Conservation (phyloP, 1,284 basidiomycete genomes). For the Thecaphora thlaspeos region DNA sequence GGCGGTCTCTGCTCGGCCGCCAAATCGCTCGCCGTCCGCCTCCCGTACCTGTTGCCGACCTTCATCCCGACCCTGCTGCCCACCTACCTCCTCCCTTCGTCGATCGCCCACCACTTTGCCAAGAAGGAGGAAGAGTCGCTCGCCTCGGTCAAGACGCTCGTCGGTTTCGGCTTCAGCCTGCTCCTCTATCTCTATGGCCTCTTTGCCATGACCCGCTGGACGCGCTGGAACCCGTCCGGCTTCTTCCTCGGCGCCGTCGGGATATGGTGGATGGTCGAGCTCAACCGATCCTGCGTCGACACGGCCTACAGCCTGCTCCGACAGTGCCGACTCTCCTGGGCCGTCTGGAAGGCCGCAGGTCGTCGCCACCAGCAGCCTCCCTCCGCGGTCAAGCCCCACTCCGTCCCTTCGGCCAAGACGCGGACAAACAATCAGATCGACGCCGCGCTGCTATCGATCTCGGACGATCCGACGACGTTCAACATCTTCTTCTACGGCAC, state of each 20-base stretch:
- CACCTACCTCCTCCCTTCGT: slow-evolving; percentile 18
- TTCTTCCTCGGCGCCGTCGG: slow-evolving; percentile 19
- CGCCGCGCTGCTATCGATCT: too few species aligned
- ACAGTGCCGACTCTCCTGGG: slow-evolving; percentile 19
- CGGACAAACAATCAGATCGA: too few species aligned
- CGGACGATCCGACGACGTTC: not conserved
- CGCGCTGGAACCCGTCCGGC: slow-evolving; percentile 17
- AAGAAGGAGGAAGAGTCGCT: slow-evolving; percentile 26
- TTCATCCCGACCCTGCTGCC: slow-evolving; percentile 20
- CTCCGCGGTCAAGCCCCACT: too few species aligned
- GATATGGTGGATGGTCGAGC: slow-evolving; percentile 20
- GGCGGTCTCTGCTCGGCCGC: not conserved
- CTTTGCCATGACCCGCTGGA: slow-evolving; percentile 15
- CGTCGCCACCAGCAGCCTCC: too few species aligned
- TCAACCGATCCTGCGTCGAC: slow-evolving; percentile 16
- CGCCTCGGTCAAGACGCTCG: slow-evolving; percentile 22
- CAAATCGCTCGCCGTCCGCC: slow-evolving; percentile 8
- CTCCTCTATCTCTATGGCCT: slow-evolving; percentile 11
- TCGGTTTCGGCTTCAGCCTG: slow-evolving; percentile 19
- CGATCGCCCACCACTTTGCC: slow-evolving; percentile 24
- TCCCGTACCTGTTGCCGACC: slow-evolving; percentile 18
- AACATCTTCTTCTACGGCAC: slow-evolving; percentile 45
- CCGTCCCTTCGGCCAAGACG: too few species aligned
- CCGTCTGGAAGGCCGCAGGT: slow-evolving; percentile 3
- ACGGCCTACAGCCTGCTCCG: slow-evolving; percentile 12